Conservation (phyloP, 106 monocot genomes). For the Apostasia ramifera region DNA sequence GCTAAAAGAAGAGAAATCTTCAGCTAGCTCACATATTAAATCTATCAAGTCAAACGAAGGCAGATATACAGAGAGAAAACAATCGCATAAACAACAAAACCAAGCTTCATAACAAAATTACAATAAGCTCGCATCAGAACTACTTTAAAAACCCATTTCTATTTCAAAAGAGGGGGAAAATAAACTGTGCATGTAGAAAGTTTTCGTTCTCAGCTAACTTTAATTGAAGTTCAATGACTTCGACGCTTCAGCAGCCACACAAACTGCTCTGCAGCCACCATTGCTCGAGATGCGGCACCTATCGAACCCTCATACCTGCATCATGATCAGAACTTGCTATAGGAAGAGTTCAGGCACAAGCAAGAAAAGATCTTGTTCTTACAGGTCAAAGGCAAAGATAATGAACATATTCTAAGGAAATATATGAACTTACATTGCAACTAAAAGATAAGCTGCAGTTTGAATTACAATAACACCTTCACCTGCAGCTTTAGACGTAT, state of each 20-base stretch:
- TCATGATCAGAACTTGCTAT: background rate
- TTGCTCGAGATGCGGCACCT: constrained; percentile 81
- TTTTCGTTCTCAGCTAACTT: too few species aligned
- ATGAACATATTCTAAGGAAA: background rate
- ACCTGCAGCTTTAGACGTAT: constrained; percentile 68
- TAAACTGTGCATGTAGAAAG: too few species aligned
- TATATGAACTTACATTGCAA: constrained; percentile 56
- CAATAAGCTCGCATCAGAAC: too few species aligned
- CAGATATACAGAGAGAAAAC: too few species aligned
- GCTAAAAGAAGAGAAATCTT: too few species aligned
- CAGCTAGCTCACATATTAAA: too few species aligned
- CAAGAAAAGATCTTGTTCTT: background rate
- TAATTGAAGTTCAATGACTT: constrained; percentile 27
- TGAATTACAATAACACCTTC: constrained; percentile 93
- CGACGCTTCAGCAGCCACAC: constrained; percentile 38
- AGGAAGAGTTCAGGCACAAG: background rate
- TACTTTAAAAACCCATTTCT: too few species aligned
- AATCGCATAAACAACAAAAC: too few species aligned
- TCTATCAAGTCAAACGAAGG: too few species aligned
- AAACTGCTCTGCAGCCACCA: constrained; percentile 81
- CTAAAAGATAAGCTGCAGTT: constrained; percentile 55
- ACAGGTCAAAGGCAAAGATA: background rate
- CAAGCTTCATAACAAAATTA: too few species aligned
- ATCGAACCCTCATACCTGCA: constrained; percentile 93
- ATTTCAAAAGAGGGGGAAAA: too few species aligned